Evolutionary conservation across 371 early-diverging fungal species (phyloP).

Genomic region (Mucor racemosus): DNA sequence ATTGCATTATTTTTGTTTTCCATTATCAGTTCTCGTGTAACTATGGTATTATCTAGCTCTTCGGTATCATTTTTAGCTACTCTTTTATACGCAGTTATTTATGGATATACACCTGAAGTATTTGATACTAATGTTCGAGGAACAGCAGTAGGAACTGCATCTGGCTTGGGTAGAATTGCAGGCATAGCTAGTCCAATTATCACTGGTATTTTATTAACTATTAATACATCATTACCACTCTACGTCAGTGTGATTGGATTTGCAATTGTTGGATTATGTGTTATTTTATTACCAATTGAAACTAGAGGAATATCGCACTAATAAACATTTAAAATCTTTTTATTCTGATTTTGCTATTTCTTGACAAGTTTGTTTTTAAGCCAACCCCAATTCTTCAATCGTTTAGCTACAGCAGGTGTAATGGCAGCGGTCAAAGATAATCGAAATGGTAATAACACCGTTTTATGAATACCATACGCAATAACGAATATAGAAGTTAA

Average conservation of each 20-base stretch:
- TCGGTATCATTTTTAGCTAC: constrained; percentile 75
- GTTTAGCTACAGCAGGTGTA: constrained; percentile 40
- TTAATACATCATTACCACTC: constrained; percentile 65
- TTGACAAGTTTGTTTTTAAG: constrained; percentile 13
- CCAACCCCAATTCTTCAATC: constrained; percentile 22
- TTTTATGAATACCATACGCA: constrained; percentile 57
- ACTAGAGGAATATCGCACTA: constrained; percentile 48
- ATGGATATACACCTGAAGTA: constrained; percentile 91
- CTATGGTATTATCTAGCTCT: constrained; percentile 70
- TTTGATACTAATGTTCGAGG: constrained; percentile 80
- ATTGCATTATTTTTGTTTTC: constrained; percentile 72
- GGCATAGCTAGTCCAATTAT: constrained; percentile 80
- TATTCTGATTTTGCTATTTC: background rate
- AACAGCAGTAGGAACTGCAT: constrained; percentile 82
- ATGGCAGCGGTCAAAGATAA: constrained; percentile 51
- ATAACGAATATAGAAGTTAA: constrained; percentile 46
- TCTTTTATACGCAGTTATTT: constrained; percentile 82
- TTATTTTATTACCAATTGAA: constrained; percentile 73
- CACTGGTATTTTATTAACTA: constrained; percentile 66
- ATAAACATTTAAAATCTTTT: background rate
- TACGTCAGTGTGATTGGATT: constrained; percentile 71
- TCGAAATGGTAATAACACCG: constrained; percentile 48
- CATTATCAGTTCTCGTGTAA: constrained; percentile 47
- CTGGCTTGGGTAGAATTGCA: constrained; percentile 76
- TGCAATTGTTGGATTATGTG: constrained; percentile 62